A percentile compares a stretch with the other conserved stretches of the same genome.
phyloP scores from a whole-genome alignment of 208 protist genomes.

The Leishmania turanica region DNA sequence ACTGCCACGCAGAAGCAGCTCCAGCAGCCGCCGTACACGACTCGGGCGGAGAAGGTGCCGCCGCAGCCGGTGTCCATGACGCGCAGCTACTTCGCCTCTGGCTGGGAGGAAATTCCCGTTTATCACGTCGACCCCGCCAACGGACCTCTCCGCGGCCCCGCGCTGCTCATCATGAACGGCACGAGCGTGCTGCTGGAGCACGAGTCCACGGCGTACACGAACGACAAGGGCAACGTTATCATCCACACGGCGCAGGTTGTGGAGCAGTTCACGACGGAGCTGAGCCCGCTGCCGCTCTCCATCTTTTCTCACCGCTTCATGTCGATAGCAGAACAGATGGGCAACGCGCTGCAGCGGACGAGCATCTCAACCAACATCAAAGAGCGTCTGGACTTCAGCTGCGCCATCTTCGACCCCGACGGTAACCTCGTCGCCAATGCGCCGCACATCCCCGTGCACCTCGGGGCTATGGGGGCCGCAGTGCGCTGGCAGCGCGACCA shows the following conservation, averaged over 20 bases:
- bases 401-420: constrained; percentile 88
- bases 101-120: constrained; percentile 61
- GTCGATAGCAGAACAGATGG: constrained; percentile 98
- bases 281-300: constrained; percentile 87
- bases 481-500: constrained; percentile 85
- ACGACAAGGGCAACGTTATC: constrained; percentile 75
- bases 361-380: constrained; percentile 97
- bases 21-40: constrained; percentile 41
- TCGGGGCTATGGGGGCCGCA: constrained; percentile 94
- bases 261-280: constrained; percentile 49
- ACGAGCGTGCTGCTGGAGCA: constrained; percentile 94
- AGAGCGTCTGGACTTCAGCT: constrained; percentile 92
- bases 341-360: constrained; percentile 94
- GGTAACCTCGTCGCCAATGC: constrained; percentile 96
- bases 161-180: constrained; percentile 90
- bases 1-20: constrained; percentile 10
- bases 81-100: constrained; percentile 46
- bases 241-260: constrained; percentile 57
- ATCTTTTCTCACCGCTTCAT: constrained; percentile 97
- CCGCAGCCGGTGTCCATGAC: constrained; percentile 29
- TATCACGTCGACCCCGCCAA: constrained; percentile 53
- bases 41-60: constrained; percentile 17
- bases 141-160: constrained; percentile 80
- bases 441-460: constrained; percentile 96
- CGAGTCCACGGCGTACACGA: constrained; percentile 72